Evolutionary conservation across 345 rosid species (phyloP), one percentile per base, ranked within the genome.

Genomic region (Eucalyptus marginata): DNA sequence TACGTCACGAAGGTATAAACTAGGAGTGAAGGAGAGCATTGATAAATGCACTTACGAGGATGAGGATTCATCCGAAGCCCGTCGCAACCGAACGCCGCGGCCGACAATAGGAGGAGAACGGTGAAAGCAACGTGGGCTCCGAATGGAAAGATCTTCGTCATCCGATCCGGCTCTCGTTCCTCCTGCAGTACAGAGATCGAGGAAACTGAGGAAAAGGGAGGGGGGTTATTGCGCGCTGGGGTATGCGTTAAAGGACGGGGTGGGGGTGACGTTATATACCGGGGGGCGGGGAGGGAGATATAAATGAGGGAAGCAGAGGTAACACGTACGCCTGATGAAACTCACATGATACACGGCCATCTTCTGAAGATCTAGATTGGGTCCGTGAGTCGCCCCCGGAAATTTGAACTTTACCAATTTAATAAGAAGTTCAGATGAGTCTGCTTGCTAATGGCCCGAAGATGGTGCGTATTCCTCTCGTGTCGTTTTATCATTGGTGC

Each of bases 281-380:
- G 25, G 58, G 56, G 56, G n/a, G 54, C 44, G n/a, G n/a, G 7
- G 10, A n/a, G 88, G 68, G 87, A 8, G 54, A 25, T 90, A 88
- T 93, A 88, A 95, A 95, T 93, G 94, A 46, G 46, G 46, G 86
- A 88, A 86, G 86, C 89, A 59, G 59, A 89, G 92, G 90, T 27
- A 68, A 68, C 51, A 11, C 24, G 52, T 15, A 91, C 93, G 91
- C 88, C 94, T 90, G 94, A 92, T 88, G 66, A 85, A 91, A 87
- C 87, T 96, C 99, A 95, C 97, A 94, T 96, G 99, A 96, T 95
- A 91, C 97, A 86, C 91, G 96, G 89, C 95, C 15, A 88, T 59
- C 89, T 90, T 91, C 89, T 93, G 43, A 89, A 91, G 54, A 90
- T 86, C n/a, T 87, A 90, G 91, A 94, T 90, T 88, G 92, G 88